Percentiles rank a stretch among this genome's conserved stretches.
Evolutionary conservation across 352 stramenopile genomes (phyloP).

Genomic region (Pelagophyceae sp.): DNA sequence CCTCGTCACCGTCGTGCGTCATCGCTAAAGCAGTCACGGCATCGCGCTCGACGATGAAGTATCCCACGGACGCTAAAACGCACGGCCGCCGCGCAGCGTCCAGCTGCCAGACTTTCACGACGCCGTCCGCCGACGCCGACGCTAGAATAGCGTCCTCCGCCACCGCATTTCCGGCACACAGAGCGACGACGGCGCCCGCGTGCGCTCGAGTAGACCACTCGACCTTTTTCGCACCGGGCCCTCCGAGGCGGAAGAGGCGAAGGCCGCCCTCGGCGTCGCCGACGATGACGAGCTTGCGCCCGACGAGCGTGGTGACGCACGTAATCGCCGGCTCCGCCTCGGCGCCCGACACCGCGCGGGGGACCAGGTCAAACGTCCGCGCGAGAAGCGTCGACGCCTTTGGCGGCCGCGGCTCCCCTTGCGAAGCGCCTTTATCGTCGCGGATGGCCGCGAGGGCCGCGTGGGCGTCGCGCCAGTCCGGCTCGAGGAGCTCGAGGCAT

Average conservation of each 20-base stretch:
- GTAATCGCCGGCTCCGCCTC: neutral
- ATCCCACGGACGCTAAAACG: neutral
- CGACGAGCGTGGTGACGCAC: neutral
- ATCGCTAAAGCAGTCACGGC: neutral
- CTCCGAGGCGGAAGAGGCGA: neutral
- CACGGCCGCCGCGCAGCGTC: neutral
- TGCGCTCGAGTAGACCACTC: neutral
- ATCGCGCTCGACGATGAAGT: neutral
- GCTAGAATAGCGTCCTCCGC: neutral
- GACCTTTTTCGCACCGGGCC: neutral
- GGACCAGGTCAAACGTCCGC: neutral
- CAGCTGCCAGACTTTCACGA: neutral
- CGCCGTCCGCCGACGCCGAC: neutral
- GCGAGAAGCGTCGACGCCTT: too few relatives aligned
- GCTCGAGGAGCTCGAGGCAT: neutral
- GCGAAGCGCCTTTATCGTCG: too few relatives aligned
- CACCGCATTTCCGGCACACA: neutral
- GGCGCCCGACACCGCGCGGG: neutral
- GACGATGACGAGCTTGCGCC: neutral
- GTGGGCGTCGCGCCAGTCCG: neutral
- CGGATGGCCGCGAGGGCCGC: neutral
- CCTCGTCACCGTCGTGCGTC: neutral
- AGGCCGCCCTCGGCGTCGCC: constrained; percentile 3
- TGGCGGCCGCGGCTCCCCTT: neutral
- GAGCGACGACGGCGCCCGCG: neutral